Conservation (phyloP, 331 rosid genomes). For the Acacia pycnantha region DNA sequence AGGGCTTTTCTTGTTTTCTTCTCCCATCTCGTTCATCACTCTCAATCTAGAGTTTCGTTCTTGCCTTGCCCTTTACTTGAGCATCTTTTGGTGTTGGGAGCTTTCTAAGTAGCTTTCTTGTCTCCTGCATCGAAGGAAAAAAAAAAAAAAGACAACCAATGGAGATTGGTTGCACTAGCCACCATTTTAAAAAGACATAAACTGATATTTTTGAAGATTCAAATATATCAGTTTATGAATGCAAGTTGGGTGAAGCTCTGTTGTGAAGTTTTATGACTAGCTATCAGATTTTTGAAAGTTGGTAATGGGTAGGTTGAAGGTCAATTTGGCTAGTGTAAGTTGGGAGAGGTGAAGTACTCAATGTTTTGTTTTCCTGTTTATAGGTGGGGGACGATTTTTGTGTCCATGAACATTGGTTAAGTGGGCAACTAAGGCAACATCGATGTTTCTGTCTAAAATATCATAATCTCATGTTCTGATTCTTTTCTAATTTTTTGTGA, state of each 20-base stretch:
- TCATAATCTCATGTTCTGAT: not conserved
- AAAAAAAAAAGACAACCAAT: too few relatives aligned
- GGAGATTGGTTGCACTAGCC: too few relatives aligned
- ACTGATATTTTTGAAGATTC: constrained; percentile 5
- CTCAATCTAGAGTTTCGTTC: too few relatives aligned
- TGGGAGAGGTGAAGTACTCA: not conserved
- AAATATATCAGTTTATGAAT: not conserved
- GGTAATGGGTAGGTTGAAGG: constrained; percentile 15
- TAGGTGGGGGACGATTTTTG: not conserved
- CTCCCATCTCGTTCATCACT: too few relatives aligned
- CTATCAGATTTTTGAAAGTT: not conserved
- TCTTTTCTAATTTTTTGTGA: not conserved
- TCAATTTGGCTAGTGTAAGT: constrained; percentile 1
- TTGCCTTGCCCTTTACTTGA: too few relatives aligned
- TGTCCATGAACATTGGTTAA: not conserved
- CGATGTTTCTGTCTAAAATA: not conserved
- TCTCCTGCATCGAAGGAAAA: too few relatives aligned
- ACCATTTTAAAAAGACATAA: too few relatives aligned
- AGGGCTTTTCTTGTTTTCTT: too few relatives aligned
- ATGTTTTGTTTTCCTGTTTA: not conserved
- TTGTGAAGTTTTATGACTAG: not conserved
- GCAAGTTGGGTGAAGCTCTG: not conserved
- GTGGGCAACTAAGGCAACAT: constrained; percentile 1
- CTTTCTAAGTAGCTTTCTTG: too few relatives aligned
- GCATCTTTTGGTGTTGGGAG: too few relatives aligned